Evolutionary conservation across 768 basidiomycete species (phyloP).

Genomic region (Boletus eberwhitei): DNA sequence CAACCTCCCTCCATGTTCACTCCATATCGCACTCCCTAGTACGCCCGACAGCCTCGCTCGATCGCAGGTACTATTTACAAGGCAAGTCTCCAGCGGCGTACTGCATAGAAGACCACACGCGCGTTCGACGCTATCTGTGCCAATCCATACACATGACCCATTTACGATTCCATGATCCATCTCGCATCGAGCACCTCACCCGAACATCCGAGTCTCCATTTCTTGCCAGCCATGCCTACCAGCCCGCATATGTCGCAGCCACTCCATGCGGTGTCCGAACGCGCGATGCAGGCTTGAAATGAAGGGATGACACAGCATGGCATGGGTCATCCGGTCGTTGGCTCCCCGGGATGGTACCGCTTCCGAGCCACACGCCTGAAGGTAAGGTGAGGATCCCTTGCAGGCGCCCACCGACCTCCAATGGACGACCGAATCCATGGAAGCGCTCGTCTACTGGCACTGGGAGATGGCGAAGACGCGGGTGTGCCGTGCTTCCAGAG

Average conservation of each 20-base stretch:
- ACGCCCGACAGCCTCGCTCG: neutral
- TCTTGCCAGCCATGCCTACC: neutral
- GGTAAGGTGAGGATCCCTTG: neutral
- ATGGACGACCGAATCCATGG: neutral
- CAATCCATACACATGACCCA: neutral
- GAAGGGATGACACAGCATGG: neutral
- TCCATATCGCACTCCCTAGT: neutral
- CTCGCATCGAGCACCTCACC: neutral
- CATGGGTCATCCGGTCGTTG: neutral
- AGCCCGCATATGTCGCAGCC: too few species aligned
- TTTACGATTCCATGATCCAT: neutral
- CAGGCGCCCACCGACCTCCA: neutral
- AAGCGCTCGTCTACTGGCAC: too few species aligned
- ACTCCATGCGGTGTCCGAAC: neutral
- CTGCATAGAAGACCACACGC: neutral
- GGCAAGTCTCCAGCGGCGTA: neutral
- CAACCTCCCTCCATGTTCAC: too few species aligned
- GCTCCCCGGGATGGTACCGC: neutral
- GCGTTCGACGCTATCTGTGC: neutral
- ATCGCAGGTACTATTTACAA: neutral
- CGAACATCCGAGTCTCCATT: neutral
- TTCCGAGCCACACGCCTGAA: neutral
- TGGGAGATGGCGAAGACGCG: too few species aligned
- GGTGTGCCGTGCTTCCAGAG: too few species aligned
- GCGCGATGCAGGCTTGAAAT: neutral